Evolutionary conservation across 1,284 basidiomycete genomes (phyloP).

Genomic region (Coriolopsis trogii): DNA sequence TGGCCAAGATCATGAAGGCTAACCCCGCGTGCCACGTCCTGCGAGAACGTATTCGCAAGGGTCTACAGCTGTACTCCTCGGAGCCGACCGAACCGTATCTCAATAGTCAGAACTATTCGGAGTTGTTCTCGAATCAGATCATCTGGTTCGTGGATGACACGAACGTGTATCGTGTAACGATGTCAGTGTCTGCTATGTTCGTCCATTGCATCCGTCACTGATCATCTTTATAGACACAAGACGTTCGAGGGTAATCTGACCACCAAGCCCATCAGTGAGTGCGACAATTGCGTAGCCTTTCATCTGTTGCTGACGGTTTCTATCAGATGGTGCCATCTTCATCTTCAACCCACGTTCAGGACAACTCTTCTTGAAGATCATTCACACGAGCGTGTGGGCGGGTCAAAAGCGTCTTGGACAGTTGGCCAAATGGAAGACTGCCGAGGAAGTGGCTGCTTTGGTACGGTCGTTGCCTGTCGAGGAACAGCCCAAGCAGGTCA

Average conservation of each 20-base stretch:
- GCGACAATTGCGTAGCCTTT: background rate
- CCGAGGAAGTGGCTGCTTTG: conserved; percentile 98
- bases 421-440: conserved; percentile 99
- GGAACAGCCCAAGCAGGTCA: conserved; percentile 99
- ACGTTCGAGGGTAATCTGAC: conserved; percentile 99
- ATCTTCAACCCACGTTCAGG: conserved; percentile 99
- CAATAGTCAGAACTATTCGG: conserved; percentile 97
- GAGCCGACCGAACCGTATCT: conserved; percentile 99
- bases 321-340: conserved; percentile 96
- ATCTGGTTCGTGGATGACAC: conserved; percentile 99
- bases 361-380: conserved; percentile 98
- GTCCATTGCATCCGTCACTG: background rate
- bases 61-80: conserved; percentile 97
- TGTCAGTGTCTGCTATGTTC: conserved; percentile 48
- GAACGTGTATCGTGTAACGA: conserved; percentile 99
- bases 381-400: conserved; percentile 99
- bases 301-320: conserved; percentile 2
- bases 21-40: conserved; percentile 98
- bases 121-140: conserved; percentile 99
- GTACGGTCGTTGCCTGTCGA: conserved; percentile 97
- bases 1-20: conserved; percentile 99
- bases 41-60: conserved; percentile 98
- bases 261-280: conserved; percentile 95
- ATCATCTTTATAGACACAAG: conserved; percentile 69
- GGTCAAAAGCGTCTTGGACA: conserved; percentile 99